Base-by-base conservation (phyloP, 2,329 filamentous ascomycete species). In the Stachybotrys chartarum region DNA sequence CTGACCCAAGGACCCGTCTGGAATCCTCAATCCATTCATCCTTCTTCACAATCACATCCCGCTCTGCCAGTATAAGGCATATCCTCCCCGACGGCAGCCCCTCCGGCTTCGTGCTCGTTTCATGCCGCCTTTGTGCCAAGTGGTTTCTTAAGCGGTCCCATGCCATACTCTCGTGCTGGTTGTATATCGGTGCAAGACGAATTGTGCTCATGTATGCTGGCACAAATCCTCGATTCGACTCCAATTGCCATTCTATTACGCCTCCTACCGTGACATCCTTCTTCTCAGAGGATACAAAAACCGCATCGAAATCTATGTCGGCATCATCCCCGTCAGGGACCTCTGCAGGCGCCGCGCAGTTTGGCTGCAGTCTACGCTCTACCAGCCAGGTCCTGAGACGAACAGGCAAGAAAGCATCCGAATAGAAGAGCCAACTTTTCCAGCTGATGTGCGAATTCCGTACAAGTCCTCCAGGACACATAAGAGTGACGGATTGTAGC, bases 161-260 rank as follows among this genome's bases (percentile, higher is more conserved):
- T 10, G 35, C 88, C 88, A 93, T 47, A 82, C 75, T 44, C 74
- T 76, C 74, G 35, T 68, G 65, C 59, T 87, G 80, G 12, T 79
- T 78, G 58, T 86, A 82, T 24, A 92, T 83, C 0, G 89, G 90
- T 2, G 85, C 86, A 63, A 87, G 72, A 18, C 84, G 78, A 61
- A 93, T 86, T 32, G 81, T 84, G 56, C 83, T 88, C 63, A 91
- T 79, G 63, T 91, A 91, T 0, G 88, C 81, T 3, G 76, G 74
- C 6, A 90, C 74, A 63, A 90, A 92, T 0, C 87, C 90, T 1
- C 68, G 64, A 66, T 93, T 87, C 31, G 80, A 65, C 42, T 77
- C 72, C 18, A 90, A 72, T 69, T 93, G 89, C 86, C 88, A 91
- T 50, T 74, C 70, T 51, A 91, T 83, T 0, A 87, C 81, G 4